Evolutionary conservation across 306 rosid species (phyloP).

Genomic region (Abrus precatorius): DNA sequence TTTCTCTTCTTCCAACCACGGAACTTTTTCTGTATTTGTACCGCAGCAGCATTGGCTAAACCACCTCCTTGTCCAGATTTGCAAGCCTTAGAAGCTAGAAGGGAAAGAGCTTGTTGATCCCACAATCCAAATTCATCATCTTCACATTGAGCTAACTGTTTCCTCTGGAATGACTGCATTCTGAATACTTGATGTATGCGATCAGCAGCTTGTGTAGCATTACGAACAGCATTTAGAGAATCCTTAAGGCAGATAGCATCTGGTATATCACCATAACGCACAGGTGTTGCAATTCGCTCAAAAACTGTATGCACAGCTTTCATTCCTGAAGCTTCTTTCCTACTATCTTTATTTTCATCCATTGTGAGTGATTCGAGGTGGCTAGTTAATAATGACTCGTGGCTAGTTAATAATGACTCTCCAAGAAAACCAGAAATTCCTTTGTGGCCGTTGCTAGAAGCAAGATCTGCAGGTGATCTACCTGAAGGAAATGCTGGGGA

Average conservation of each 20-base stretch:
- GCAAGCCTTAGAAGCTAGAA: conserved; percentile 60
- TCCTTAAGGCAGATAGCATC: conserved; percentile 78
- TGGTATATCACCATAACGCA: conserved; percentile 55
- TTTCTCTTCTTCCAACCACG: conserved; percentile 96
- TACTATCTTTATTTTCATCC: conserved; percentile 55
- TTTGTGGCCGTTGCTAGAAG: conserved; percentile 77
- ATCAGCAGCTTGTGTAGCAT: conserved; percentile 90
- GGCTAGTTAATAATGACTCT: conserved; percentile 74
- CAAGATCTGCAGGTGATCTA: conserved; percentile 79
- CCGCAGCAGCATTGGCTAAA: conserved; percentile 69
- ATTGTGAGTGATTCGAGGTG: conserved; percentile 66
- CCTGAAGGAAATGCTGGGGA: conserved; percentile 70
- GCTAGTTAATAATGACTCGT: conserved; percentile 75
- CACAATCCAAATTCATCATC: conserved; percentile 61
- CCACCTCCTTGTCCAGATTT: conserved; percentile 63
- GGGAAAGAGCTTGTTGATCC: conserved; percentile 67
- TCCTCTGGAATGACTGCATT: conserved; percentile 83
- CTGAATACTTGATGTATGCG: conserved; percentile 79
- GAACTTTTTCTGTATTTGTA: conserved; percentile 83
- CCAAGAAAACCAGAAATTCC: conserved; percentile 93
- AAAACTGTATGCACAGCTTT: conserved; percentile 68
- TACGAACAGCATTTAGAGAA: conserved; percentile 84
- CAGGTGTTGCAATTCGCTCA: conserved; percentile 72
- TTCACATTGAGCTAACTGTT: conserved; percentile 56
- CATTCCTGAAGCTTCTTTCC: conserved; percentile 50